A percentile compares a stretch with the other conserved stretches of the same genome.
phyloP scores from a whole-genome alignment of 805 yeast genomes.

The Nakazawaea pomicola region DNA sequence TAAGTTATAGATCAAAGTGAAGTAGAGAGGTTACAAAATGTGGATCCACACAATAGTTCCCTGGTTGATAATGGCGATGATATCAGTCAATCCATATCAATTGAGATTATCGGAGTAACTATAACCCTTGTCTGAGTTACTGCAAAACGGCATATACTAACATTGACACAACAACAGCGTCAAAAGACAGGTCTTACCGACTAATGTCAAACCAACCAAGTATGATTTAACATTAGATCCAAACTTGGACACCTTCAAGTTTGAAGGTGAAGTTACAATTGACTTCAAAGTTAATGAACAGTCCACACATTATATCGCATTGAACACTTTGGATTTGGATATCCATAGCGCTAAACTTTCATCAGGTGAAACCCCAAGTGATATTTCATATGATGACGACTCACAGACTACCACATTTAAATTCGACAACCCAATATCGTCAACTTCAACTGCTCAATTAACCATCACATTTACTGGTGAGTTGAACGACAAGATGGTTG shows the following conservation, averaged over 20 bases:
- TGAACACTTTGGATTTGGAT: constrained; percentile 65
- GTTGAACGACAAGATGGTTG: constrained; percentile 76
- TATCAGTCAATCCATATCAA: not conserved
- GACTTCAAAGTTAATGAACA: constrained; percentile 47
- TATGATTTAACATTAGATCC: constrained; percentile 65
- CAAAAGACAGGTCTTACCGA: constrained; percentile 45
- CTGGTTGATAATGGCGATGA: not conserved
- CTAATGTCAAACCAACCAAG: constrained; percentile 62
- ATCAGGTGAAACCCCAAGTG: constrained; percentile 21
- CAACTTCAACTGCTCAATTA: constrained; percentile 29
- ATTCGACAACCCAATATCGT: not conserved
- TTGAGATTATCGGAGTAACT: not conserved
- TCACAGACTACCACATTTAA: constrained; percentile 27
- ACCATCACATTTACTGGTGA: constrained; percentile 53
- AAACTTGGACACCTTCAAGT: constrained; percentile 53
- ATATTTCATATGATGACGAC: constrained; percentile 30
- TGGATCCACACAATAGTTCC: not conserved
- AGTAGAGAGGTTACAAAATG: not conserved
- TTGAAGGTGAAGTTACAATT: constrained; percentile 49
- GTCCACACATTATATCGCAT: constrained; percentile 36
- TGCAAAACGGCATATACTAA: not conserved
- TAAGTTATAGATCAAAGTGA: not conserved
- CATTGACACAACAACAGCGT: not conserved
- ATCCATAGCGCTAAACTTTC: constrained; percentile 41
- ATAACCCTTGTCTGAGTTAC: not conserved